Conservation (phyloP, 2,329 filamentous ascomycete species). For the Biscogniauxia mediterranea region DNA sequence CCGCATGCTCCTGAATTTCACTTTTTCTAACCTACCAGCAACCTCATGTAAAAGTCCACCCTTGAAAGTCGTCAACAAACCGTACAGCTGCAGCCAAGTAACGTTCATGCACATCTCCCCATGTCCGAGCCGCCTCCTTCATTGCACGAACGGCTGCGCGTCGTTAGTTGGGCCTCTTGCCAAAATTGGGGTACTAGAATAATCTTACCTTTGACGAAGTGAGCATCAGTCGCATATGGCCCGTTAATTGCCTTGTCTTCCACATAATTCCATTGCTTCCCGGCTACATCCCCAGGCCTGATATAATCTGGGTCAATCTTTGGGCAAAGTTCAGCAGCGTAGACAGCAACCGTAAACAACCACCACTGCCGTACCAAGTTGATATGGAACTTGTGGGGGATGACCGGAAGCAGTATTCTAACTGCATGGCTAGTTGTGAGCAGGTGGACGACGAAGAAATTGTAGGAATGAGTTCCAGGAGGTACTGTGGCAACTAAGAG, state of each 20-base stretch:
- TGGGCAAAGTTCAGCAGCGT: constrained; percentile 73
- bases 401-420: constrained; percentile 75
- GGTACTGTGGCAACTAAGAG: constrained; percentile 61
- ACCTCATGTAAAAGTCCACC: constrained; percentile 52
- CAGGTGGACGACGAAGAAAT: constrained; percentile 80
- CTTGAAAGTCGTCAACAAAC: constrained; percentile 71
- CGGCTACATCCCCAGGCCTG: constrained; percentile 56
- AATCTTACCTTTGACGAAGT: constrained; percentile 76
- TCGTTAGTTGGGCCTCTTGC: constrained; percentile 12
- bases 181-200: neutral
- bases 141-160: constrained; percentile 65
- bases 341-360: constrained; percentile 76
- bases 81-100: constrained; percentile 68
- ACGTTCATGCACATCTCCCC: constrained; percentile 65
- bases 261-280: constrained; percentile 75
- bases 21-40: neutral
- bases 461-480: constrained; percentile 63
- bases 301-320: constrained; percentile 66
- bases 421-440: constrained; percentile 86
- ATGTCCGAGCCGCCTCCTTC: constrained; percentile 70
- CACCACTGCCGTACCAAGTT: constrained; percentile 83
- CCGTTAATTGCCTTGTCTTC: constrained; percentile 68
- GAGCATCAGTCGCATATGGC: constrained; percentile 67
- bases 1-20: neutral
- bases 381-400: constrained; percentile 72